phyloP scores from a whole-genome alignment of 176 grass and related monocot species.

The Oropetium thomaeum region DNA sequence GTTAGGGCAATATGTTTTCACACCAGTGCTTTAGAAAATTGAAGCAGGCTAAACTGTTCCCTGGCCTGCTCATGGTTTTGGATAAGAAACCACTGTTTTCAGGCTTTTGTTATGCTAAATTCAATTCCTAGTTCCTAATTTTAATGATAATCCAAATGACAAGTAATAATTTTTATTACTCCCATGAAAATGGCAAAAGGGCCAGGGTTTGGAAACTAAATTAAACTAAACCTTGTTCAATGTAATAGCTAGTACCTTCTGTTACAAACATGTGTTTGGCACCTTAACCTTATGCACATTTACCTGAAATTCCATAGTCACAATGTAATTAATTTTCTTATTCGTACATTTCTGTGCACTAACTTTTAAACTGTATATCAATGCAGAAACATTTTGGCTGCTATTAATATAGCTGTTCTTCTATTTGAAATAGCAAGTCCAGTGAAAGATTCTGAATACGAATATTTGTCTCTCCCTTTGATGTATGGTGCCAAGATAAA shows the following conservation, averaged over 20 bases:
- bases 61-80: background rate
- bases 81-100: background rate
- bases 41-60: background rate
- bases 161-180: background rate
- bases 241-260: background rate
- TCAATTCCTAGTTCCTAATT: background rate
- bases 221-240: background rate
- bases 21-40: background rate
- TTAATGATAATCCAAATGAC: background rate
- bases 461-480: constrained; percentile 63
- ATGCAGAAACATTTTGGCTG: constrained; percentile 78
- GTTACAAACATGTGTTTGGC: background rate
- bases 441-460: constrained; percentile 57
- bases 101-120: background rate
- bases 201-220: background rate
- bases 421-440: constrained; percentile 89
- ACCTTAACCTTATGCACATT: constrained; percentile 6
- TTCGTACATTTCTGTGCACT: constrained; percentile 11
- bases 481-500: constrained; percentile 86
- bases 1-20: background rate
- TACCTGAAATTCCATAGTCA: background rate
- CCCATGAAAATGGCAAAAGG: background rate
- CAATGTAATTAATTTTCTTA: background rate
- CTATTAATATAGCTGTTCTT: constrained; percentile 77
- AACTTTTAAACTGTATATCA: constrained; percentile 29